Evolutionary conservation across 169 alveolate species (phyloP).

Genomic region (Plasmodium coatneyi): DNA sequence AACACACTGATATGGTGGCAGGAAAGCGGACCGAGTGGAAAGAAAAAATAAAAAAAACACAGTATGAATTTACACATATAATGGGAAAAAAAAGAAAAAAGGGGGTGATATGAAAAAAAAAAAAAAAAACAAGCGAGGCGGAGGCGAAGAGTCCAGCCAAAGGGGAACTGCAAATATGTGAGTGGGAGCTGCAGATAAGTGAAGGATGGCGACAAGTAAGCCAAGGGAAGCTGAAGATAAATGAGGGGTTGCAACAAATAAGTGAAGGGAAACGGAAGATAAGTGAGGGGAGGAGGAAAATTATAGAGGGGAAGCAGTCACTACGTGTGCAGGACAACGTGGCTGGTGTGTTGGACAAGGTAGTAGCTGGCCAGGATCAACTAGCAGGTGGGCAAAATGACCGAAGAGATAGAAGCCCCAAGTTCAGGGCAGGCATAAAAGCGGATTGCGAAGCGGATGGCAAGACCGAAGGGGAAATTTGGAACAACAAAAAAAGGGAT

Average conservation of each 20-base stretch:
- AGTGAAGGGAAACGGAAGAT: slow-evolving; percentile 11
- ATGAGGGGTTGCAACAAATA: slow-evolving; percentile 21
- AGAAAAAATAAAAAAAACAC: background rate
- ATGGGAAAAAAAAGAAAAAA: background rate
- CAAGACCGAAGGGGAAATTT: background rate
- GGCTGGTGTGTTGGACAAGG: background rate
- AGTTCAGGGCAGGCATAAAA: background rate
- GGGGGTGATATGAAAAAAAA: background rate
- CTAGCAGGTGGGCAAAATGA: background rate
- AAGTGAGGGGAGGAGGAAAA: slow-evolving; percentile 23
- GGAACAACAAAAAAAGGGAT: background rate
- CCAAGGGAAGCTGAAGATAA: slow-evolving; percentile 29
- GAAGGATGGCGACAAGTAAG: slow-evolving; percentile 27
- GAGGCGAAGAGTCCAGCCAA: background rate
- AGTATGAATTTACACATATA: background rate
- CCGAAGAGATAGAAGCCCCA: background rate
- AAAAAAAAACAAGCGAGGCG: background rate
- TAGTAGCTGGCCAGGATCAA: no score
- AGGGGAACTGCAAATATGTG: slow-evolving; percentile 1
- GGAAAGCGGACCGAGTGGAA: slow-evolving; percentile 9
- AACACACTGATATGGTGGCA: background rate
- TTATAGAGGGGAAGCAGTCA: slow-evolving; percentile 10
- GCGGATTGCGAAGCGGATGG: background rate
- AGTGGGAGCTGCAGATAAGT: slow-evolving; percentile 46
- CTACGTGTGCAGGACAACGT: background rate